Base-by-base conservation (phyloP, 257 asterid species). In the Nicotiana sylvestris region DNA sequence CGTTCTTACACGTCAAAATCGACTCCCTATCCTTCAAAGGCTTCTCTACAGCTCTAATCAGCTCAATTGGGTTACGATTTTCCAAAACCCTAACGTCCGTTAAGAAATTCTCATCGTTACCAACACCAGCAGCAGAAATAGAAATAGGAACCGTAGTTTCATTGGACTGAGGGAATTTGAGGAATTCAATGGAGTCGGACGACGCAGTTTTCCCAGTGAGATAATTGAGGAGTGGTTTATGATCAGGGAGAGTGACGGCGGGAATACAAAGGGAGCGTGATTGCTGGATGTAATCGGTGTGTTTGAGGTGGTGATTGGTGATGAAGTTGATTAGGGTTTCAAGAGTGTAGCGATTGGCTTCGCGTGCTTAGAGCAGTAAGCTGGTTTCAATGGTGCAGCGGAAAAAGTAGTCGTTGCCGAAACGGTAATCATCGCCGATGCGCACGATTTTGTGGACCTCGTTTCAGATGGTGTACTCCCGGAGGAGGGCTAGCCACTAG, bases 271-370 rank as follows among this genome's bases (percentile, higher is more conserved):
- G 89, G 46, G 94, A 85, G 67, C 95, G 95, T 25, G 98, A 94
- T 82, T 90, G 87, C 84, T 95, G 96, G 78, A 94, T 84, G 86
- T 96, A 96, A 0, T 94, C 97, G 5, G 96, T 86, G 90, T 96
- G 99, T 84, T 88, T 91, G 69, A 96, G 95, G 85, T 90, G 89
- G 87, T 89, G 97, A 69, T 93, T 88, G 82, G 93, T 91, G 86
- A 96, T 89, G 92, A 90, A 96, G 90, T 94, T 93, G 80, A 93
- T 89, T 76, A 96, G 97, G 94, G 98, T 91, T 91, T 96, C 97
- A 81, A 96, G 94, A 43, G 98, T 93, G 90, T 96, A 96, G 84
- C 91, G 93, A 78, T 91, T 90, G 64, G 87, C 88, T 37, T 87
- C 30, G 53, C 92, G 84, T 93, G 97, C 85, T 94, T 94, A 25